phyloP scores from a whole-genome alignment of 1,139 yeast species.

The Lodderomyces parapsilosis region DNA sequence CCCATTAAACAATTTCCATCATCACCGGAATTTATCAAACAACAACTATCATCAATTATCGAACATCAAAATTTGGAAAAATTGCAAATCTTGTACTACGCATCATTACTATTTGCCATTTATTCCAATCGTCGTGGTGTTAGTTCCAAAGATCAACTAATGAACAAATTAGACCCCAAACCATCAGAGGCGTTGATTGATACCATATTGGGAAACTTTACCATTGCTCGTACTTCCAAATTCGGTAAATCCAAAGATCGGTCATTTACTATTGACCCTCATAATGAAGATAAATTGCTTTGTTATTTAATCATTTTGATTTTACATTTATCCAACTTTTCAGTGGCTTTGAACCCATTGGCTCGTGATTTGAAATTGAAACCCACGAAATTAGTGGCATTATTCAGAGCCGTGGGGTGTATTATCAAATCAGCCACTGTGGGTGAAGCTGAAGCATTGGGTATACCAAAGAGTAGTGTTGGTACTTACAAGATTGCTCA shows the following conservation, averaged over 20 bases:
- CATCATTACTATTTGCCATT: slow-evolving; percentile 76
- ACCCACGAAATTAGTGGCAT: slow-evolving; percentile 66
- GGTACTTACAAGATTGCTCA: slow-evolving; percentile 74
- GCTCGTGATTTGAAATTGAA: slow-evolving; percentile 84
- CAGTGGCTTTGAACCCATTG: slow-evolving; percentile 74
- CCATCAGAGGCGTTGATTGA: slow-evolving; percentile 77
- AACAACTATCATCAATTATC: slow-evolving; percentile 44
- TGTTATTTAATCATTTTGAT: slow-evolving; percentile 74
- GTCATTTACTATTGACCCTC: slow-evolving; percentile 78
- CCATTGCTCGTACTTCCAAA: slow-evolving; percentile 61
- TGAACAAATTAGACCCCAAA: slow-evolving; percentile 56
- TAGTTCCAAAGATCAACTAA: slow-evolving; percentile 56
- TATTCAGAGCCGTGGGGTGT: slow-evolving; percentile 85
- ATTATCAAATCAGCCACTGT: slow-evolving; percentile 70
- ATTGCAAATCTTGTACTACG: slow-evolving; percentile 71
- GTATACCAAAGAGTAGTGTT: slow-evolving; percentile 67
- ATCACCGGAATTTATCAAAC: slow-evolving; percentile 53
- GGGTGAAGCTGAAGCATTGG: slow-evolving; percentile 80
- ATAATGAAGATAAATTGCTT: slow-evolving; percentile 79
- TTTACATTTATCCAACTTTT: slow-evolving; percentile 73
- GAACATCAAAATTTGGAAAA: slow-evolving; percentile 51
- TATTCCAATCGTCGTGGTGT: slow-evolving; percentile 72
- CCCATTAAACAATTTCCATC: slow-evolving; percentile 62
- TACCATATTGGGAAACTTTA: slow-evolving; percentile 68
- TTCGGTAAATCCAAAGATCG: slow-evolving; percentile 75